These are phyloP conservation scores for Allium sativum DNA, from an alignment of 106 monocot species.

Conservation along the genomic window DNA sequence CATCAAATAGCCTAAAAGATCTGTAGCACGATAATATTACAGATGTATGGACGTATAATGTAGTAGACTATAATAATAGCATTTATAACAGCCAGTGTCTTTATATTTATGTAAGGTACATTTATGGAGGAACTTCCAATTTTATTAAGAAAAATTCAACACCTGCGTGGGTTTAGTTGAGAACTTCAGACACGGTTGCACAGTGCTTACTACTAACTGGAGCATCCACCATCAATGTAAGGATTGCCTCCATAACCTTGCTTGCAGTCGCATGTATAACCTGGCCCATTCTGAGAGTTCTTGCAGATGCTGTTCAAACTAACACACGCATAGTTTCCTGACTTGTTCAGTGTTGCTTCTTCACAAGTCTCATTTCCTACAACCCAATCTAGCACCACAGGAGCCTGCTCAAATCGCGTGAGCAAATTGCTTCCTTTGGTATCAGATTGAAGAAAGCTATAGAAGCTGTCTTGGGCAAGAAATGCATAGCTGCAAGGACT, in stretches of 20 bases:
- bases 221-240: constrained; percentile 22
- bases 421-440: neutral
- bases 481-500: constrained; percentile 33
- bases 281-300: neutral
- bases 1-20: too few relatives aligned
- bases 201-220: constrained; percentile 1
- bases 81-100: too few relatives aligned
- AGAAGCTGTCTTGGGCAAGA: constrained; percentile 6
- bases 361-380: constrained; percentile 10
- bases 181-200: too few relatives aligned
- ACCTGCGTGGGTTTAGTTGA: too few relatives aligned
- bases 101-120: too few relatives aligned
- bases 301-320: neutral
- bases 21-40: too few relatives aligned
- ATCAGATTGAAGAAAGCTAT: constrained; percentile 11
- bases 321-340: neutral
- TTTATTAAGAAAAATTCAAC: too few relatives aligned
- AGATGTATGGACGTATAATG: too few relatives aligned
- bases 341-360: neutral
- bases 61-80: too few relatives aligned
- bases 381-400: constrained; percentile 29
- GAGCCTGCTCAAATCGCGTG: neutral
- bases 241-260: constrained; percentile 34
- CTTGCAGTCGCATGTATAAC: constrained; percentile 17
- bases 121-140: too few relatives aligned